Conservation (phyloP, 2,329 filamentous ascomycete genomes). For the Scedosporium aurantiacum region DNA sequence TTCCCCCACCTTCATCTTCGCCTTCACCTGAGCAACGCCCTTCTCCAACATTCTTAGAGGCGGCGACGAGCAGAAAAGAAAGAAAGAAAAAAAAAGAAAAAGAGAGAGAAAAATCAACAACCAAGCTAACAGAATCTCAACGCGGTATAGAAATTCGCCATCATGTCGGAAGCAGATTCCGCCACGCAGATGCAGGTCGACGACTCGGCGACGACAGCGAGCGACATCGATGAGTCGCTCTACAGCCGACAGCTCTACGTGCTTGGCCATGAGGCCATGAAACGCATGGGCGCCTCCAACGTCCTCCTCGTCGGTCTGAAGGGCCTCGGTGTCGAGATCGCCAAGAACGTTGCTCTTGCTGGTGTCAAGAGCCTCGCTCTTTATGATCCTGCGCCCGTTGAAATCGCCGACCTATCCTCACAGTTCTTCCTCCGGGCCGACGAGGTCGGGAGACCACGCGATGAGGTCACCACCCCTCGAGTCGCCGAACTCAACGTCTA, state of each 20-base stretch:
- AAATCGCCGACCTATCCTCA: conserved; percentile 81
- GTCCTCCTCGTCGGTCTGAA: conserved; percentile 85
- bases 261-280: conserved; percentile 77
- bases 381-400: conserved; percentile 75
- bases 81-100: neutral
- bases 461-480: conserved; percentile 73
- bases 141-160: conserved; percentile 29
- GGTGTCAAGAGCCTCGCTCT: conserved; percentile 96
- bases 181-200: conserved; percentile 57
- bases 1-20: neutral
- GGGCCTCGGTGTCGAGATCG: conserved; percentile 92
- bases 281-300: conserved; percentile 95
- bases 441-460: conserved; percentile 88
- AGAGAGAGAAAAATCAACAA: neutral
- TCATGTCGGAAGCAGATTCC: conserved; percentile 48
- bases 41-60: neutral
- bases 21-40: neutral
- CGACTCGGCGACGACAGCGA: conserved; percentile 36
- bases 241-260: conserved; percentile 67
- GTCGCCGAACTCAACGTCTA: conserved; percentile 95
- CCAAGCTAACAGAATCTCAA: neutral
- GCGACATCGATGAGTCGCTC: conserved; percentile 61
- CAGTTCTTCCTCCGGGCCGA: conserved; percentile 89
- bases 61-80: neutral
- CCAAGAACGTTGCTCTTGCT: conserved; percentile 95